A percentile compares a stretch with the other conserved stretches of the same genome.
phyloP scores from a whole-genome alignment of 176 grass and related monocot genomes.

The Aegilops longissima region DNA sequence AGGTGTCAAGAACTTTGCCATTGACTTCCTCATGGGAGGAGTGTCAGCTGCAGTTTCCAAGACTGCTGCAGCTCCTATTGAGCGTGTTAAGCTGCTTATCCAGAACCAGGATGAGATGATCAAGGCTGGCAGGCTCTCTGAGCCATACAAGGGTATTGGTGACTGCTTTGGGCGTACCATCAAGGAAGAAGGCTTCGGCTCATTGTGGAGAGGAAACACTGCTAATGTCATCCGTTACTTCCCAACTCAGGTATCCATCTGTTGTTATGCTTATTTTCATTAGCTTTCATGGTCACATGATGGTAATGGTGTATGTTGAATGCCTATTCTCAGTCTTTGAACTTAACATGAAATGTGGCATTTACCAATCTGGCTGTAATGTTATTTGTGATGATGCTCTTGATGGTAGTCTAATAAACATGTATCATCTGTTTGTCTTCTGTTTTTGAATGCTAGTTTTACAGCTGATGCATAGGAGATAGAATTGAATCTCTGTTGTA shows the following conservation, averaged over 20 bases:
- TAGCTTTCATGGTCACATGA: background rate
- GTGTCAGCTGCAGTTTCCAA: conserved; percentile 94
- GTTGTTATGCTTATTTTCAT: background rate
- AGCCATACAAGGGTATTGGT: conserved; percentile 94
- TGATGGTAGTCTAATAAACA: background rate
- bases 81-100: conserved; percentile 91
- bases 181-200: conserved; percentile 70
- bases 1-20: conserved; percentile 49
- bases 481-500: background rate
- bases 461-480: background rate
- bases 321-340: background rate
- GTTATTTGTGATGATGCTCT: background rate
- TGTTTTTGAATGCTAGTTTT: too few relatives aligned
- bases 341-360: background rate
- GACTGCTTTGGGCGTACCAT: conserved; percentile 85
- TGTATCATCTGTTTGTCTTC: too few relatives aligned
- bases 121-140: conserved; percentile 76
- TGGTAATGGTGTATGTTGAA: background rate
- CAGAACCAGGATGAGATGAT: conserved; percentile 99
- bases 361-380: background rate
- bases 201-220: conserved; percentile 90
- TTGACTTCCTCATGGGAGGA: conserved; percentile 96
- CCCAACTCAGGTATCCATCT: conserved; percentile 69
- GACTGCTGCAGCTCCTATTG: conserved; percentile 92
- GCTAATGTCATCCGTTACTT: conserved; percentile 96